Conservation (phyloP, 2,329 filamentous ascomycete genomes). For the Clarireedia homoeocarpa region DNA sequence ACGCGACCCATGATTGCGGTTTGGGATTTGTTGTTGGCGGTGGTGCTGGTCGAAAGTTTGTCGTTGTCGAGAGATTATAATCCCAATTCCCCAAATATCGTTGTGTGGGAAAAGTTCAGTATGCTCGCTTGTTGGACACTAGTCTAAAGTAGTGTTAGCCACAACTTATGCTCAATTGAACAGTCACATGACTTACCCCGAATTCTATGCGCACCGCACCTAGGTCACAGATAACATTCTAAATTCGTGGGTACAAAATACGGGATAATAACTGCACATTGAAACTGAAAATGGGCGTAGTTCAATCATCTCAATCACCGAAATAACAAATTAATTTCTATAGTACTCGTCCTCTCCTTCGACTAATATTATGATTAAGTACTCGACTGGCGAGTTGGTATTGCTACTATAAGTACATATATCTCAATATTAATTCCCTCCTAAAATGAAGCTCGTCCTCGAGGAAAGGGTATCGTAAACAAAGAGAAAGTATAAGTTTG, state of each 20-base stretch:
- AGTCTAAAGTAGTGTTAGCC: neutral
- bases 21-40: constrained; percentile 11
- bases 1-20: constrained; percentile 35
- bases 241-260: too few relatives aligned
- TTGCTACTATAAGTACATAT: neutral
- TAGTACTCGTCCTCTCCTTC: neutral
- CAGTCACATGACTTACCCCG: neutral
- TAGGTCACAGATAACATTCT: too few relatives aligned
- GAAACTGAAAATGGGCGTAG: too few relatives aligned
- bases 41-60: constrained; percentile 7
- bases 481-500: neutral
- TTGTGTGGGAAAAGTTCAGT: constrained; percentile 9
- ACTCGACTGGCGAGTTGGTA: neutral
- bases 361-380: neutral
- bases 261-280: too few relatives aligned
- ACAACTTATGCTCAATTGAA: neutral
- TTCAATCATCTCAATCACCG: too few relatives aligned
- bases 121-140: neutral
- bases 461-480: constrained; percentile 11
- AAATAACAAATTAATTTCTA: neutral
- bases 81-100: neutral
- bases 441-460: neutral
- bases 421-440: neutral
- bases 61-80: constrained; percentile 3
- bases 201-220: too few relatives aligned